A percentile compares a stretch with the other conserved stretches of the same genome.
Evolutionary conservation across 441 rosid species (phyloP).

Genomic region (Brassica balearica): DNA sequence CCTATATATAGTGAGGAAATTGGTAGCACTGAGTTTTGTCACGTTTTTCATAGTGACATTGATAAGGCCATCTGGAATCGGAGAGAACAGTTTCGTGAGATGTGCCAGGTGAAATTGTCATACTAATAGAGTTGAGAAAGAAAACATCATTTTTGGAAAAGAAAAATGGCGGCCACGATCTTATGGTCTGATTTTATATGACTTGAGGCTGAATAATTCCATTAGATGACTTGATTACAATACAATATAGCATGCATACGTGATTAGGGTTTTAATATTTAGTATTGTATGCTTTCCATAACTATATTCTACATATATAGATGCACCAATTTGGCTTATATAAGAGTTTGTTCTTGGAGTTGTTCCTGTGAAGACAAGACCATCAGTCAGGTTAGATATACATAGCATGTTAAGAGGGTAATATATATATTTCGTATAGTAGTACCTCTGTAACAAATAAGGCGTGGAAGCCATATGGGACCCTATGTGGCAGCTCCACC

Average conservation of each 20-base stretch:
- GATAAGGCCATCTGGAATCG: not conserved
- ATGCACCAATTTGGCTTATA: conserved; percentile 24
- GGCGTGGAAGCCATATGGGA: conserved; percentile 95
- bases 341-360: conserved; percentile 63
- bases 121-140: not conserved
- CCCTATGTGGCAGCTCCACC: conserved; percentile 86
- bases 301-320: not conserved
- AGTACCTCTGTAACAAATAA: conserved; percentile 87
- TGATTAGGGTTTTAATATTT: not conserved
- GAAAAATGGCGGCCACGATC: not conserved
- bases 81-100: not conserved
- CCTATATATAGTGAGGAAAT: not conserved
- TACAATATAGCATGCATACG: not conserved
- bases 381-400: conserved; percentile 25
- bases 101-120: not conserved
- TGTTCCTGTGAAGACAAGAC: conserved; percentile 64
- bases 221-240: not conserved
- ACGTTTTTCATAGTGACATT: not conserved
- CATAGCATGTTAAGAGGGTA: not conserved
- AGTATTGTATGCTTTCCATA: not conserved
- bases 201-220: not conserved
- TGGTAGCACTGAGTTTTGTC: not conserved
- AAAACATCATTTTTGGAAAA: not conserved
- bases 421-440: not conserved
- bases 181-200: not conserved